phyloP scores from a whole-genome alignment of 495 filamentous ascomycete genomes.

The Neurospora sp. region DNA sequence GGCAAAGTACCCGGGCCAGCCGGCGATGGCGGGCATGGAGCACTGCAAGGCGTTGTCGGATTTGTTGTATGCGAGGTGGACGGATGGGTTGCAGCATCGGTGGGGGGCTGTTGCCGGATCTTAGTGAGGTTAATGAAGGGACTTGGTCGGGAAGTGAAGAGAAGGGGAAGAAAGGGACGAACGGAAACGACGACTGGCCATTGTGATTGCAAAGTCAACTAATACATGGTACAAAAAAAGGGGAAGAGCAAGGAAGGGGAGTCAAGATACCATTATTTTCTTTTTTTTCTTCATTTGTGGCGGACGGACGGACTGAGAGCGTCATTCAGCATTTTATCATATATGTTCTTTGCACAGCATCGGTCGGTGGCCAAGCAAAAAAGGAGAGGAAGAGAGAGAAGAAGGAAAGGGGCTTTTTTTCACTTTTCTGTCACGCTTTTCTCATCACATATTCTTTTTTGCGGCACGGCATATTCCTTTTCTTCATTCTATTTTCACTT shows the following conservation, averaged over 20 bases:
- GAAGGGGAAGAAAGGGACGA: not conserved
- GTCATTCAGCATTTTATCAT: not conserved
- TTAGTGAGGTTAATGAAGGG: not conserved
- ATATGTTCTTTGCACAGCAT: not conserved
- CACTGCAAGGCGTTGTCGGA: constrained; percentile 82
- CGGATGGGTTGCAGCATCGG: constrained; percentile 67
- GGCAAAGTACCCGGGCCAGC: constrained; percentile 38
- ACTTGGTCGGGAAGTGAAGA: not conserved
- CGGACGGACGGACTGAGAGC: not conserved
- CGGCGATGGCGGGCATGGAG: constrained; percentile 66
- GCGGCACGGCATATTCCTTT: not conserved
- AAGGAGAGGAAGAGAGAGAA: not conserved
- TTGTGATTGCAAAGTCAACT: too few relatives aligned
- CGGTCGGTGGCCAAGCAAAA: not conserved
- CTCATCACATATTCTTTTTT: not conserved
- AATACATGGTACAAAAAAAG: not conserved
- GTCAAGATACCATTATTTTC: not conserved
- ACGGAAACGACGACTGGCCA: too few relatives aligned
- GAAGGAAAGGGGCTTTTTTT: not conserved
- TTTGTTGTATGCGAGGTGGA: constrained; percentile 83
- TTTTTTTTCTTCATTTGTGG: not conserved
- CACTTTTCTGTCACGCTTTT: not conserved
- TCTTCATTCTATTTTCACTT: not conserved
- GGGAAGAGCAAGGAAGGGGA: not conserved
- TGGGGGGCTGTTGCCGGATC: constrained; percentile 42